These are phyloP conservation scores for Verticillium zaregamsianum DNA, from an alignment of 2,329 filamentous ascomycete species.

Conservation along the genomic window DNA sequence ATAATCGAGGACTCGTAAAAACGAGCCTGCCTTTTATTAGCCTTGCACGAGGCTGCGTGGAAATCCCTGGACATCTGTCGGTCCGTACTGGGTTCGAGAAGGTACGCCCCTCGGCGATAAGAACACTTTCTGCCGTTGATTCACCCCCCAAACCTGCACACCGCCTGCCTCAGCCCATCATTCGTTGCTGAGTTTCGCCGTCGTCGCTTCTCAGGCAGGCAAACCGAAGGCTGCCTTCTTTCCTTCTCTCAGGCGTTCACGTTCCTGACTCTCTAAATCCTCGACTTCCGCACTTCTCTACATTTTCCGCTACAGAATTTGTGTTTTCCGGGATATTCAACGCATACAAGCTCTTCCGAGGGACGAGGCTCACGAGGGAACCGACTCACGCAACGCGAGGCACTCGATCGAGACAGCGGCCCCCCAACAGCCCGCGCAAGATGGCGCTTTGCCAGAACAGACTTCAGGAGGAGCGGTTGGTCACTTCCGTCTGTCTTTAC, in stretches of 20 bases:
- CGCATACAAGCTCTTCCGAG: not conserved
- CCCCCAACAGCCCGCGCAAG: conserved; percentile 9
- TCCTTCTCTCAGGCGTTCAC: not conserved
- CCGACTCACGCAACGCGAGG: not conserved
- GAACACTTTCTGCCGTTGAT: not conserved
- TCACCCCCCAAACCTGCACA: not conserved
- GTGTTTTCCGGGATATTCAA: not conserved
- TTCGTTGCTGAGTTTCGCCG: not conserved
- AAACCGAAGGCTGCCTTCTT: not conserved
- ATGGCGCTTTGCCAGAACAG: conserved; percentile 91
- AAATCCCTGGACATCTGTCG: no score
- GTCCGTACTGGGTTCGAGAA: no score
- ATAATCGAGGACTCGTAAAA: no score
- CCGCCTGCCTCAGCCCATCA: conserved; percentile 10
- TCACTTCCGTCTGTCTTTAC: conserved; percentile 10
- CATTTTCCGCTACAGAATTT: not conserved
- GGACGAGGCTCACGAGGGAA: not conserved
- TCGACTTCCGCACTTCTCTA: not conserved
- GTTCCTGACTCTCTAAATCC: not conserved
- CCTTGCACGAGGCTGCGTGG: no score
- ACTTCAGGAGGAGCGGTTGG: conserved; percentile 81
- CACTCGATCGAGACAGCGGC: no score
- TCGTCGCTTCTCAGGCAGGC: not conserved
- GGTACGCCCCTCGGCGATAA: not conserved
- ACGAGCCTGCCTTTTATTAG: no score